Conservation (phyloP, 2,329 filamentous ascomycete genomes). For the Pestalotiopsis sp. region DNA sequence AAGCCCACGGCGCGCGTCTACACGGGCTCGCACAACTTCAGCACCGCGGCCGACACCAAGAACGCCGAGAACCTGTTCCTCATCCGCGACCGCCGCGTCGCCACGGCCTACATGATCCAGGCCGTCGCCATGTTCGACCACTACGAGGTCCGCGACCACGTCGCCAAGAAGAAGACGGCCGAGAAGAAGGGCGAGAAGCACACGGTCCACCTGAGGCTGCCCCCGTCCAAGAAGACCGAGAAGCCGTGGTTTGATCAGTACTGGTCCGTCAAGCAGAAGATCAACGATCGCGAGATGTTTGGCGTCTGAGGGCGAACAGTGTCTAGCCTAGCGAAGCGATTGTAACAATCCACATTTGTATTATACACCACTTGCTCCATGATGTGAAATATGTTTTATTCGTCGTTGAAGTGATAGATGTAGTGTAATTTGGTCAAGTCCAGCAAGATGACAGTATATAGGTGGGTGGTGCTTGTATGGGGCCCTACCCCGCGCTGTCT, state of each 20-base stretch:
- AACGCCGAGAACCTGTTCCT: slow-evolving; percentile 9
- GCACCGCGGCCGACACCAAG: background rate
- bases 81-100: slow-evolving; percentile 1
- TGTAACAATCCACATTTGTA: background rate
- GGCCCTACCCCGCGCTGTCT: too few relatives aligned
- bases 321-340: background rate
- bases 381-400: background rate
- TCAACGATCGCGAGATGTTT: slow-evolving; percentile 4
- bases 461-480: too few relatives aligned
- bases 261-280: background rate
- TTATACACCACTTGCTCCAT: background rate
- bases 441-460: too few relatives aligned
- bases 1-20: slow-evolving; percentile 5
- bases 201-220: background rate
- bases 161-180: slow-evolving; percentile 1
- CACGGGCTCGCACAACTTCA: slow-evolving; percentile 8
- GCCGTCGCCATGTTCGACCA: slow-evolving; percentile 10
- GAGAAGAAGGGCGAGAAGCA: background rate
- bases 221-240: background rate
- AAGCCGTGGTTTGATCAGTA: slow-evolving; percentile 8
- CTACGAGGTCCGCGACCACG: slow-evolving; percentile 3
- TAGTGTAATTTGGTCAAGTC: too few relatives aligned
- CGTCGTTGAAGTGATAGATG: too few relatives aligned
- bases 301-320: background rate
- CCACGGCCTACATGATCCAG: slow-evolving; percentile 8